phyloP scores from a whole-genome alignment of 305 asterid species.

The Fraxinus baroniana region DNA sequence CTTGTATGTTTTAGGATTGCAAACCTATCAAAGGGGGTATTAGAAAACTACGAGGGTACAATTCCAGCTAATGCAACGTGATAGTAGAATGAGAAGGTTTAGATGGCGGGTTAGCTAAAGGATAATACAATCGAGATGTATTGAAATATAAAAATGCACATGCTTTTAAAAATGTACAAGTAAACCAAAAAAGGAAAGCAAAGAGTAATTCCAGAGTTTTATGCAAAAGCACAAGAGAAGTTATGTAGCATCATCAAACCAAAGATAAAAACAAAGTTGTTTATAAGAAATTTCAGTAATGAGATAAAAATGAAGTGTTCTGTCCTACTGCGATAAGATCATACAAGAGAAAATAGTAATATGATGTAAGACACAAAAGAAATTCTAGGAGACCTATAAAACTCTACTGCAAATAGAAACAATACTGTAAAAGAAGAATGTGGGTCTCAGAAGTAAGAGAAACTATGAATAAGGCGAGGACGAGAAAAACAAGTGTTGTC shows the following conservation, averaged over 20 bases:
- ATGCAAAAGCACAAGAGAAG: neutral
- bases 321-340: neutral
- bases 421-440: neutral
- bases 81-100: neutral
- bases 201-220: neutral
- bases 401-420: neutral
- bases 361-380: neutral
- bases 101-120: neutral
- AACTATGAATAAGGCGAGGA: neutral
- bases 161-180: neutral
- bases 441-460: neutral
- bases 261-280: neutral
- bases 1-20: neutral
- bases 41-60: neutral
- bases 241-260: neutral
- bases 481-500: neutral
- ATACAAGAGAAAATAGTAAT: too few relatives aligned
- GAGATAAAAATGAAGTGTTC: neutral
- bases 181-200: neutral
- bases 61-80: neutral
- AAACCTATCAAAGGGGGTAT: neutral
- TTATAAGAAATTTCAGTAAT: neutral
- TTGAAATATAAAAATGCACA: neutral
- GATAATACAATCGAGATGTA: neutral
- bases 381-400: neutral